Evolutionary conservation across 2,329 filamentous ascomycete genomes (phyloP).

Genomic region (Bertia moriformis): DNA sequence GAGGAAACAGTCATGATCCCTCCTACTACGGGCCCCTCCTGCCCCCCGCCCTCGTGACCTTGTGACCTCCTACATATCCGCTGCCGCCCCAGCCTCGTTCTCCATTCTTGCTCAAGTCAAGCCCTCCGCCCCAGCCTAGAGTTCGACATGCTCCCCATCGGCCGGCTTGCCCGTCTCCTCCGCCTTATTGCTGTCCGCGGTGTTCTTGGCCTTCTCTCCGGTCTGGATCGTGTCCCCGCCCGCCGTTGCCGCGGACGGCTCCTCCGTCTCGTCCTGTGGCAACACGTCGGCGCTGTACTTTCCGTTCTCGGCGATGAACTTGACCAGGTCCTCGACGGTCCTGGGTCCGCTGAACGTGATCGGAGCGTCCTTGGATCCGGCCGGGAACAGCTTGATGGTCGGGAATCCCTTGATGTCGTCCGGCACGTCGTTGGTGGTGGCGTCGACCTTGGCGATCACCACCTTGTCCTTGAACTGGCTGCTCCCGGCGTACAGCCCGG

Average conservation of each 20-base stretch:
- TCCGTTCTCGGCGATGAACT: conserved; percentile 90
- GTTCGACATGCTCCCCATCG: too few relatives aligned
- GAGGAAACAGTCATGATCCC: too few relatives aligned
- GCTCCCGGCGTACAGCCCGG: conserved; percentile 58
- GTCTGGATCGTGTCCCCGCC: conserved; percentile 36
- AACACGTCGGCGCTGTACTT: conserved; percentile 66
- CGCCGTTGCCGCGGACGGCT: conserved; percentile 25
- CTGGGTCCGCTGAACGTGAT: conserved; percentile 78
- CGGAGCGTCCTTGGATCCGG: conserved; percentile 72
- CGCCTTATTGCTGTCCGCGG: too few relatives aligned
- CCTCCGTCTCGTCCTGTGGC: conserved; percentile 33
- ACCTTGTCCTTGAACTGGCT: conserved; percentile 71
- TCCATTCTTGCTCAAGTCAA: too few relatives aligned
- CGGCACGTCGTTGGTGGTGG: conserved; percentile 87
- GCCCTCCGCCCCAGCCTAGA: too few relatives aligned
- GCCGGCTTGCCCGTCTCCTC: too few relatives aligned
- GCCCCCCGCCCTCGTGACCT: too few relatives aligned
- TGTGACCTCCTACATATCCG: too few relatives aligned
- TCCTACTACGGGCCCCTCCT: too few relatives aligned
- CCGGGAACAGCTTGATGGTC: conserved; percentile 95
- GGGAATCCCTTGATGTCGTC: conserved; percentile 97
- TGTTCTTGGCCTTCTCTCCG: conserved; percentile 18
- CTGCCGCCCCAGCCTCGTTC: too few relatives aligned
- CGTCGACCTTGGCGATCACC: conserved; percentile 92
- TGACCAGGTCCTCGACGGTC: conserved; percentile 77